Conservation (phyloP, 2,329 filamentous ascomycete species). For the Xylariaceae sp. region DNA sequence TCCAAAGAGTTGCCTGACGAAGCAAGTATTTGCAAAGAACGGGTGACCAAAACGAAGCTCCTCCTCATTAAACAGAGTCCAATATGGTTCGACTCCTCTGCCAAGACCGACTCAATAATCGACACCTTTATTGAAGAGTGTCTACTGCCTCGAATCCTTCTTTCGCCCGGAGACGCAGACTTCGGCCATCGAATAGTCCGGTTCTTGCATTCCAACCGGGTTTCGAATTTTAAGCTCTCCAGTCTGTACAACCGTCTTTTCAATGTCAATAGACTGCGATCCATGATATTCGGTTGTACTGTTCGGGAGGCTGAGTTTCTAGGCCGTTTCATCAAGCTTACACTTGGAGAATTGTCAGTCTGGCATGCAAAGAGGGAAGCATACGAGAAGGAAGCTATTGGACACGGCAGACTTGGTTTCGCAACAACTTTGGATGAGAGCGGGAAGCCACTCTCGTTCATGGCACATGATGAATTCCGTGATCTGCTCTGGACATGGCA, state of each 20-base stretch:
- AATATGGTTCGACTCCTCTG: slow-evolving; percentile 73
- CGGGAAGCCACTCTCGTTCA: slow-evolving; percentile 72
- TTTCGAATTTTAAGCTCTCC: slow-evolving; percentile 86
- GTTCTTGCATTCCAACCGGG: slow-evolving; percentile 83
- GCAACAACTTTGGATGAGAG: slow-evolving; percentile 74
- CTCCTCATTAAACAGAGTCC: slow-evolving; percentile 74
- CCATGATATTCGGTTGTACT: slow-evolving; percentile 87
- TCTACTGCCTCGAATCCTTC: slow-evolving; percentile 83
- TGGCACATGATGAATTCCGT: slow-evolving; percentile 87
- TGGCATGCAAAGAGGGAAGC: slow-evolving; percentile 82
- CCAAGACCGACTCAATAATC: slow-evolving; percentile 71
- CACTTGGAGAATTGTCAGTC: slow-evolving; percentile 77
- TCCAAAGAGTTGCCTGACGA: slow-evolving; percentile 76
- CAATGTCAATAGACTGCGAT: slow-evolving; percentile 78
- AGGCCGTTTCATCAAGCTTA: slow-evolving; percentile 86
- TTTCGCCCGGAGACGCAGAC: slow-evolving; percentile 87
- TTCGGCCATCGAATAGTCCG: slow-evolving; percentile 88
- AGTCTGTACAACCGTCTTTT: slow-evolving; percentile 86
- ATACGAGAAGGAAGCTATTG: slow-evolving; percentile 83
- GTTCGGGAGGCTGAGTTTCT: slow-evolving; percentile 91
- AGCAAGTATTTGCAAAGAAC: slow-evolving; percentile 71
- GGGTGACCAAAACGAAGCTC: slow-evolving; percentile 70
- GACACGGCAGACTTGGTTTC: slow-evolving; percentile 73
- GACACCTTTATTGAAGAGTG: slow-evolving; percentile 87
- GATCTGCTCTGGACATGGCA: slow-evolving; percentile 91